These are phyloP conservation scores for Saturnispora mendoncae DNA, from an alignment of 805 yeast genomes.

Conservation along the genomic window DNA sequence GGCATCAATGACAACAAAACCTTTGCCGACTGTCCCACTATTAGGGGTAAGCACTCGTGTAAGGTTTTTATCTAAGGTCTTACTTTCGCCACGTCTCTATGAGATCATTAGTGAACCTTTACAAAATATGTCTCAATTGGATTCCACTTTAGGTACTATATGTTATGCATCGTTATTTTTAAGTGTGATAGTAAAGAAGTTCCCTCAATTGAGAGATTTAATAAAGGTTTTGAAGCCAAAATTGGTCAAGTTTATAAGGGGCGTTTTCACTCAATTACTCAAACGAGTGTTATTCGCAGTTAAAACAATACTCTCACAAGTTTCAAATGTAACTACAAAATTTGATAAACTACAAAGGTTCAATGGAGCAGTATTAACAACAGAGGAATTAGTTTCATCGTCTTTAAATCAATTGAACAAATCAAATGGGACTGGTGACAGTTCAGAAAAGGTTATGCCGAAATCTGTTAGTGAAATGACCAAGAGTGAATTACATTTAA, in stretches of 20 bases:
- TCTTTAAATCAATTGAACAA: not conserved
- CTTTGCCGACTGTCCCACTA: not conserved
- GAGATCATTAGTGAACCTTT: slow-evolving; percentile 22
- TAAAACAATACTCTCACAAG: not conserved
- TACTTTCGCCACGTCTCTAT: slow-evolving; percentile 23
- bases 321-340: not conserved
- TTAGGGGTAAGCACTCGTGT: not conserved
- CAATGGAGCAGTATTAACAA: not conserved
- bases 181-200: slow-evolving; percentile 8
- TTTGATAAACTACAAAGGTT: not conserved
- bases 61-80: slow-evolving; percentile 17
- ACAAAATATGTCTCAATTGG: slow-evolving; percentile 23
- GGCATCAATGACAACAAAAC: not conserved
- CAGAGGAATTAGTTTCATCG: not conserved
- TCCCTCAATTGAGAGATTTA: slow-evolving; percentile 4
- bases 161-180: slow-evolving; percentile 27
- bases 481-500: not conserved
- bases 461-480: not conserved
- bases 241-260: not conserved
- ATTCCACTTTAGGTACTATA: slow-evolving; percentile 27
- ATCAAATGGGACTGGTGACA: not conserved
- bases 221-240: not conserved
- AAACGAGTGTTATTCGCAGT: not conserved
- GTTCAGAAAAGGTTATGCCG: not conserved
- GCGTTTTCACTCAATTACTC: not conserved